Evolutionary conservation across 139 green algal genomes (phyloP).

Genomic region (Edaphochlamys debaryana): DNA sequence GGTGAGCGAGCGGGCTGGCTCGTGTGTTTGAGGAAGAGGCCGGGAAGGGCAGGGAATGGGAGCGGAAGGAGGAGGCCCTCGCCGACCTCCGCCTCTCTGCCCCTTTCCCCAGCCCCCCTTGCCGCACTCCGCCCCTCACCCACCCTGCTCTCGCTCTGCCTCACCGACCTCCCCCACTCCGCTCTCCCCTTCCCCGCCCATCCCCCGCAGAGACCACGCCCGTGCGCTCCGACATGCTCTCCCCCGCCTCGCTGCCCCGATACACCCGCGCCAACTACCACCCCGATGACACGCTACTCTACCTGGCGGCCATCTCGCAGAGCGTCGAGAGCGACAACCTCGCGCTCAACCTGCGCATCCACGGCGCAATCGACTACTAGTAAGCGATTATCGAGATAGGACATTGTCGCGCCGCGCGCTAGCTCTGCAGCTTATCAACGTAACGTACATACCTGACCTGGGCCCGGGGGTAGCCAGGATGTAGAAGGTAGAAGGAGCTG

Average conservation of each 20-base stretch:
- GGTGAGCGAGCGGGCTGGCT: neutral
- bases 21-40: no score
- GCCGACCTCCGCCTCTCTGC: no score
- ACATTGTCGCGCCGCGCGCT: no score
- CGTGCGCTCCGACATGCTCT: slow-evolving; percentile 23
- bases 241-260: slow-evolving; percentile 2
- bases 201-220: slow-evolving; percentile 22
- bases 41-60: no score
- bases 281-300: slow-evolving; percentile 3
- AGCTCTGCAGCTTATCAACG: no score
- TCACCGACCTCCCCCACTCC: no score
- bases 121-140: no score
- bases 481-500: no score
- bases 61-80: no score
- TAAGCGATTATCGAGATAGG: no score
- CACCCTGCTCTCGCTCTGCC: no score
- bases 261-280: slow-evolving; percentile 12
- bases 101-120: no score
- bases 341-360: slow-evolving; percentile 28
- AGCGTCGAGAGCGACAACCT: slow-evolving; percentile 13
- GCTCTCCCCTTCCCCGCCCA: neutral
- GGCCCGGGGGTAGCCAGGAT: neutral
- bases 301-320: neutral
- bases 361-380: slow-evolving; percentile 20
- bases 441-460: neutral